phyloP scores from a whole-genome alignment of 495 filamentous ascomycete genomes.

The Hypomontagnella submonticulosa region DNA sequence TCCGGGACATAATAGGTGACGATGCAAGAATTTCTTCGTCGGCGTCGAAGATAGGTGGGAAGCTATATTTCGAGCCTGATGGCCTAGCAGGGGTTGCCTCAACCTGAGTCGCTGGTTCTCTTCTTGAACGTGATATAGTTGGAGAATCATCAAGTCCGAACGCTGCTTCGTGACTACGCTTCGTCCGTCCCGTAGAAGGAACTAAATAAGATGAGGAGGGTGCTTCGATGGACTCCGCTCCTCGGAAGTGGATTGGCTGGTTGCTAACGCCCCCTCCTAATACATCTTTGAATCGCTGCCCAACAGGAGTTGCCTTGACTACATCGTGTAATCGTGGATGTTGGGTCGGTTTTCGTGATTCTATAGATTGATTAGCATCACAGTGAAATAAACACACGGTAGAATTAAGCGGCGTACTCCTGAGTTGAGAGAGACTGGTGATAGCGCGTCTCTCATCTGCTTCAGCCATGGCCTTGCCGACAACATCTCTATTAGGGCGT shows the following conservation, averaged over 20 bases:
- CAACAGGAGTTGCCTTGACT: constrained; percentile 81
- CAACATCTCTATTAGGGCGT: constrained; percentile 86
- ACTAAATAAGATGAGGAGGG: constrained; percentile 35
- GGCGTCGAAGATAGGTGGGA: constrained; percentile 30
- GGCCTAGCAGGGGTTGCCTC: constrained; percentile 48
- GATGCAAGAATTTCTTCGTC: constrained; percentile 48
- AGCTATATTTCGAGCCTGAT: constrained; percentile 21
- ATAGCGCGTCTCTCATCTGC: constrained; percentile 70
- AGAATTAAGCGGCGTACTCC: constrained; percentile 49
- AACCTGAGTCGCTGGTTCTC: constrained; percentile 23
- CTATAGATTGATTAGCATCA: constrained; percentile 52
- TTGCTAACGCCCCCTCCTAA: constrained; percentile 34
- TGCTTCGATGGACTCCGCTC: constrained; percentile 36
- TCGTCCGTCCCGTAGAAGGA: constrained; percentile 53
- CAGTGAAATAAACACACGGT: background rate
- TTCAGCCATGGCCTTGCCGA: constrained; percentile 76
- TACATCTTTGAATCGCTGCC: constrained; percentile 62
- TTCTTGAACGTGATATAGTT: constrained; percentile 17
- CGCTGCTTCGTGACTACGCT: constrained; percentile 39
- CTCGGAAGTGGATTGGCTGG: constrained; percentile 18
- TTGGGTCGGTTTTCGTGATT: constrained; percentile 72
- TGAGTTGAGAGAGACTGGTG: constrained; percentile 51
- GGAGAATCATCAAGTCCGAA: constrained; percentile 31
- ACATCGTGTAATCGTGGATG: constrained; percentile 66
- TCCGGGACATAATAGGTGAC: constrained; percentile 59